Conservation (phyloP, 1,139 yeast species). For the Neolecta irregularis region DNA sequence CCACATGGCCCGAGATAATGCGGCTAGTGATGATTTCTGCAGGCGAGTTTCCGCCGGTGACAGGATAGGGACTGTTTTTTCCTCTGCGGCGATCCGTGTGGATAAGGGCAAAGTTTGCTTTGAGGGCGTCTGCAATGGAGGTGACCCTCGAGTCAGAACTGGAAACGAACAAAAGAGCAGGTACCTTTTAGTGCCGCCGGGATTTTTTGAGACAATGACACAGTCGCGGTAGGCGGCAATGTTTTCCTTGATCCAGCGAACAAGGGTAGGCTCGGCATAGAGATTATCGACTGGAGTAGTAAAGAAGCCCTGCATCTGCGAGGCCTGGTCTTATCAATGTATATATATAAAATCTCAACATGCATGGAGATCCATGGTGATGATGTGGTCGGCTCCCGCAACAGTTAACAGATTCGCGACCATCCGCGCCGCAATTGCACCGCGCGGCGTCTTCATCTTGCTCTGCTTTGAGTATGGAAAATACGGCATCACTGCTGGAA, state of each 20-base stretch:
- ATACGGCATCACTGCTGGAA: constrained; percentile 75
- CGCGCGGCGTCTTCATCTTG: constrained; percentile 96
- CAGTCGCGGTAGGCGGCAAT: constrained; percentile 74
- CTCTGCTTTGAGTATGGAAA: constrained; percentile 95
- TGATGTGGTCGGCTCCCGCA: constrained; percentile 99
- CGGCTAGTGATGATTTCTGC: constrained; percentile 70
- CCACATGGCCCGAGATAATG: constrained; percentile 92
- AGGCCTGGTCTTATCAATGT: constrained; percentile 32
- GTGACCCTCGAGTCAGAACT: constrained; percentile 38
- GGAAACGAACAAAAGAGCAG: not conserved
- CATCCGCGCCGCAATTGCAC: constrained; percentile 98
- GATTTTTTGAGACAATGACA: constrained; percentile 85
- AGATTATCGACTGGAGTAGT: constrained; percentile 92
- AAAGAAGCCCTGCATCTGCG: constrained; percentile 98
- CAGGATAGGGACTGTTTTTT: constrained; percentile 42
- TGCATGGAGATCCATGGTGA: constrained; percentile 83
- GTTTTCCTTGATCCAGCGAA: constrained; percentile 88
- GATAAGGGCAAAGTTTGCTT: constrained; percentile 95
- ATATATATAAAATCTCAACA: not conserved
- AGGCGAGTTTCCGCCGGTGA: constrained; percentile 2
- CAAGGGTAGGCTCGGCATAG: constrained; percentile 92
- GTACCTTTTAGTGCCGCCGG: constrained; percentile 86
- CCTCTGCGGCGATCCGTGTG: constrained; percentile 88
- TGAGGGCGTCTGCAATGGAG: constrained; percentile 85
- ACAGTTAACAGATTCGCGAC: constrained; percentile 82